Evolutionary conservation across 139 green algal species (phyloP), one percentile per base, ranked within the genome.

Genomic region (Bryopsis sp.): DNA sequence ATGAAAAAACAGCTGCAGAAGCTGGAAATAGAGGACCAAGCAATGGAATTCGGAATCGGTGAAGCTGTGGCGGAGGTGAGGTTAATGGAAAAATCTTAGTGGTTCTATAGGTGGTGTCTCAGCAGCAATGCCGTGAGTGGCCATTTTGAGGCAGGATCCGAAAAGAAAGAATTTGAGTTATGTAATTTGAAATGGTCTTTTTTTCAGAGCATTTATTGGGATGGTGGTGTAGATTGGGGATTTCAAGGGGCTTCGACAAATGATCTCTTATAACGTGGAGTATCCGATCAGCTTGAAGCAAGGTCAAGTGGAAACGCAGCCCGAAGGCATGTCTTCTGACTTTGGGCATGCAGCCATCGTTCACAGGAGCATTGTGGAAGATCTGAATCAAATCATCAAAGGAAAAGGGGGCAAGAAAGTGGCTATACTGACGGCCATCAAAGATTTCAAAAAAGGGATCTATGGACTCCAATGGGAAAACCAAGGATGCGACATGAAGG

Each of bases 391-490:
- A 0, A 65, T 75, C 6, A 80, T 89, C 8, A 48, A 64, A 19
- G 58, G 69, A 35, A 82, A 83, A 64, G 76, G 68, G 38, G 47
- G 11, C 15, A 36, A 37, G 1, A 82, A 85, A 58, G 57, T 88
- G 46, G 80, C 85, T 8, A 64, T 86, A 29, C 73, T 92, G 43
- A 72, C 29, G 19, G 74, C 73, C 2, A 90, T 88, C 67, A 90
- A 89, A 74, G 79, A 90, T 69, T 93, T 91, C 78, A 90, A 89
- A 64, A 79, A 80, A 39, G 83, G 83, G 59, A 90, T 90, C 33
- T 88, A 91, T 70, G 63, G 76, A 46, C 64, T 88, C 46, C 58
- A 91, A 74, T 93, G 87, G 87, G 76, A 89, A 64, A 80, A 84
- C 35, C 47, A 75, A 37, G 72, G 58, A 35, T 64, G 72, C 5